Conservation (phyloP, 352 stramenopile species). For the Globisporangium alternatum region DNA sequence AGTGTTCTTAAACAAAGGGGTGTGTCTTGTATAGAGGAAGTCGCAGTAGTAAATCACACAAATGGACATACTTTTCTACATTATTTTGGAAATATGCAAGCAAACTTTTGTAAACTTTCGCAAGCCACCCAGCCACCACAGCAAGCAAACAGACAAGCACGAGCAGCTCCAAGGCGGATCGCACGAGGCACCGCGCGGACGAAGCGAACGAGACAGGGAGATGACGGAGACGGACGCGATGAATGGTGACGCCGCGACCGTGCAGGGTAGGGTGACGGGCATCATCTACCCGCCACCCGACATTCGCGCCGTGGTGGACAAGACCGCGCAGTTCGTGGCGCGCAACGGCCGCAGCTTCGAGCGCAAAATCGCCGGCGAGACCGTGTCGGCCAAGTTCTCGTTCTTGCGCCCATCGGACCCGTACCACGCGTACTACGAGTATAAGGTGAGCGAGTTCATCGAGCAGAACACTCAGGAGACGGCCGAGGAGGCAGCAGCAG, state of each 20-base stretch:
- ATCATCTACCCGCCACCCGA: conserved; percentile 97
- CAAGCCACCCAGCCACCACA: too few relatives aligned
- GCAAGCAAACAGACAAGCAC: too few relatives aligned
- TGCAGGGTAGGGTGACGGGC: conserved; percentile 82
- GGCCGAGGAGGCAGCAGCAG: conserved; percentile 10
- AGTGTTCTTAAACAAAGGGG: too few relatives aligned
- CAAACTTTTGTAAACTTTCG: too few relatives aligned
- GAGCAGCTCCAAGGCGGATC: not conserved
- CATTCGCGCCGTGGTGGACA: conserved; percentile 97
- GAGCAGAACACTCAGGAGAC: conserved; percentile 32
- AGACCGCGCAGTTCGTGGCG: conserved; percentile 98
- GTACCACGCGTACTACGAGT: conserved; percentile 99
- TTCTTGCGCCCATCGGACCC: conserved; percentile 94
- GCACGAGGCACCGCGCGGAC: not conserved
- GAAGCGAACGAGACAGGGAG: not conserved
- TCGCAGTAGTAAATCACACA: too few relatives aligned
- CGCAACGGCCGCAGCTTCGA: conserved; percentile 98
- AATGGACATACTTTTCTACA: too few relatives aligned
- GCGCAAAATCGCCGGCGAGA: conserved; percentile 94
- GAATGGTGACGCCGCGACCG: conserved; percentile 21
- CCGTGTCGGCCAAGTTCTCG: conserved; percentile 96
- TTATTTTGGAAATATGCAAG: too few relatives aligned
- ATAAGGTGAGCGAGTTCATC: conserved; percentile 91
- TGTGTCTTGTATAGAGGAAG: too few relatives aligned
- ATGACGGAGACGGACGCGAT: conserved; percentile 13